Evolutionary conservation across 2,329 filamentous ascomycete species (phyloP).

Genomic region (Chaetomium globosum): DNA sequence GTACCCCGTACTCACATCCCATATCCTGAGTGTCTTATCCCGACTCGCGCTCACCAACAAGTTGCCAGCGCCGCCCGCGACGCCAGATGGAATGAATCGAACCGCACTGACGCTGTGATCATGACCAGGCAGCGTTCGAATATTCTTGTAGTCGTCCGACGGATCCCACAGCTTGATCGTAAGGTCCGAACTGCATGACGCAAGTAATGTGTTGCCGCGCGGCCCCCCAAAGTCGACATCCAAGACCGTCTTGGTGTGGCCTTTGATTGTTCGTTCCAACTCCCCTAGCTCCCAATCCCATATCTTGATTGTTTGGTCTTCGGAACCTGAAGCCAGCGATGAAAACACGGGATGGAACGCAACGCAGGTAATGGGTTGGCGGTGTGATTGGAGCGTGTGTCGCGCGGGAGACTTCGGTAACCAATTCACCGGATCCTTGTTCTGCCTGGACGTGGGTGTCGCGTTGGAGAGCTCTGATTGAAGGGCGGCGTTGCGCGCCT

Average conservation of each 20-base stretch:
- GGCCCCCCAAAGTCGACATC: conserved; percentile 91
- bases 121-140: conserved; percentile 84
- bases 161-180: conserved; percentile 97
- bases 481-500: conserved; percentile 70
- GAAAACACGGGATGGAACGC: conserved; percentile 93
- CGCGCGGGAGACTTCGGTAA: conserved; percentile 80
- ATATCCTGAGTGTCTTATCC: conserved; percentile 82
- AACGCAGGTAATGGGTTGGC: conserved; percentile 78
- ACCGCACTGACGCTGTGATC: conserved; percentile 90
- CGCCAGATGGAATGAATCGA: conserved; percentile 82
- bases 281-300: conserved; percentile 97
- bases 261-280: conserved; percentile 85
- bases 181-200: conserved; percentile 81
- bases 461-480: conserved; percentile 84
- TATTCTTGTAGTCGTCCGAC: conserved; percentile 90
- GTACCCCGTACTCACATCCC: conserved; percentile 92
- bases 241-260: conserved; percentile 84
- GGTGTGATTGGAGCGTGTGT: conserved; percentile 81
- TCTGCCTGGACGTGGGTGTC: conserved; percentile 74
- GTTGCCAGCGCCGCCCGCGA: conserved; percentile 78
- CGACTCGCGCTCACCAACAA: conserved; percentile 83
- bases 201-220: conserved; percentile 74
- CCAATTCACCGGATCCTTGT: conserved; percentile 84
- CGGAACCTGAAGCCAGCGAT: conserved; percentile 84
- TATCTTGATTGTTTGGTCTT: conserved; percentile 92